Base-by-base conservation (phyloP, 2,329 filamentous ascomycete species). In the Nemania bipapillata region DNA sequence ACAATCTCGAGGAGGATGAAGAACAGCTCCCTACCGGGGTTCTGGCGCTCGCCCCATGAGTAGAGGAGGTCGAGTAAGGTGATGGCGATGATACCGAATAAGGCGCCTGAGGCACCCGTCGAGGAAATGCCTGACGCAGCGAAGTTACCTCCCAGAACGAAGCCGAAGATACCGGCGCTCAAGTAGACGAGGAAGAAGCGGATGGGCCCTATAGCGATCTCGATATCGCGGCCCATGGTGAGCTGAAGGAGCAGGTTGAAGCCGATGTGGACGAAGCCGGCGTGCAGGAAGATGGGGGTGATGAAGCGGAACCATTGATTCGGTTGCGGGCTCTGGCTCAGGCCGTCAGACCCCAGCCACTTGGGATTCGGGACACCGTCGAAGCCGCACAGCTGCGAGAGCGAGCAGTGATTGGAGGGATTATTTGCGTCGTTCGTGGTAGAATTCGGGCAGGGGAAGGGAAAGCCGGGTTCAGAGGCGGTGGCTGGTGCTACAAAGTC, bases 271-370 rank as follows among this genome's bases (percentile, higher is more conserved):
- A 99, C 91, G 64, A 99, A 82, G 15, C 96, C 96, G 1, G 93
- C 94, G 77, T 99, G 96, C 75, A 99, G 84, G 82, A 99, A 99
- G 70, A 99, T 97, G 45, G 96, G 95, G 1, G 91, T 83, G 77
- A 99, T 97, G 83, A 99, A 98, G 69, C 96, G 92, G 81, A 88
- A 99, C 96, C 96, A 99, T 80, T 99, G 96, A 78, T 98, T 90
- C 0, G 96, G 96, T 69, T 88, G 86, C 1, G 91, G 85, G 9
- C 71, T 81, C 74, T 87, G 83, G 63, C 83, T 77, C 63, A 85
- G 78, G 62, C 83, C 83, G 50, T 74, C 61, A 22, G 52, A 66
- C 11, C 72, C 71, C 68, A 90, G 85, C 74, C 89, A 86, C 2
- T 83, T 77, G 8, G 92, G 91, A 71, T 94, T 87, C 0, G 89